Base-by-base conservation (phyloP, 768 basidiomycete genomes). In the Grammothele lineata region DNA sequence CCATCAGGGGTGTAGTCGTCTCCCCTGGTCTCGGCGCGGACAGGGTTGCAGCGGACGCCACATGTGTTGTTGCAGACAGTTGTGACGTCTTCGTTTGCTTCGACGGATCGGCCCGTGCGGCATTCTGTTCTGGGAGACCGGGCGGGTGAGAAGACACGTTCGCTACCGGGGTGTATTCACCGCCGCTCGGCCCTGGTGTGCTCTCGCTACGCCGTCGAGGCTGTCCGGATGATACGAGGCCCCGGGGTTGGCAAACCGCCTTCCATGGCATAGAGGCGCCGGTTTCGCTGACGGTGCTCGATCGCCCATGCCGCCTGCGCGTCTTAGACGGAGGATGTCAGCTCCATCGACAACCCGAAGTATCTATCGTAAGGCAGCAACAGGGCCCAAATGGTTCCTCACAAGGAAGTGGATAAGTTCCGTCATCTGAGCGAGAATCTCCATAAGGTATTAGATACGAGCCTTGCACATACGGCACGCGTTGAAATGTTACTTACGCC, bases 361-460 rank as follows among this genome's bases (percentile, higher is more conserved):
- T 8, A 8, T 9, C 15, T 15, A 8, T 32, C 9, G 15, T 36
- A 7, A 72, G 78, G 59, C 66, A 91, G 87, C 83, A 57, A 78
- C 62, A 21, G 87, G 85, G 32, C 87, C 87, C 15, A 82, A 61
- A 0, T 66, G 42, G 6, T 67, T 63, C 27, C 81, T 76, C 21
- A 57, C 75, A 21, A 84, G 78, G 57, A 77, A 88, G 4, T 73
- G 58, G 45, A 92, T 88, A 43, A 92, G 70, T 54, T 90, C 87
- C 26, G 77, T 70, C 89, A 91, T 89, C 51, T 85, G 78, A 36
- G 75, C 77, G 6, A 91, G 87, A 57, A 85, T 88, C 62, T 92
- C 88, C 22, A 89, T 89, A 42, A 92, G 72, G 81, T 86, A 55
- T 15, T 40, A n/a, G n/a, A n/a, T n/a, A n/a, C n/a, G n/a, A n/a